Percentiles rank a stretch among this genome's conserved stretches.
These are phyloP conservation scores for Plantago lanceolata DNA, from an alignment of 305 asterid species.

Conservation along the genomic window DNA sequence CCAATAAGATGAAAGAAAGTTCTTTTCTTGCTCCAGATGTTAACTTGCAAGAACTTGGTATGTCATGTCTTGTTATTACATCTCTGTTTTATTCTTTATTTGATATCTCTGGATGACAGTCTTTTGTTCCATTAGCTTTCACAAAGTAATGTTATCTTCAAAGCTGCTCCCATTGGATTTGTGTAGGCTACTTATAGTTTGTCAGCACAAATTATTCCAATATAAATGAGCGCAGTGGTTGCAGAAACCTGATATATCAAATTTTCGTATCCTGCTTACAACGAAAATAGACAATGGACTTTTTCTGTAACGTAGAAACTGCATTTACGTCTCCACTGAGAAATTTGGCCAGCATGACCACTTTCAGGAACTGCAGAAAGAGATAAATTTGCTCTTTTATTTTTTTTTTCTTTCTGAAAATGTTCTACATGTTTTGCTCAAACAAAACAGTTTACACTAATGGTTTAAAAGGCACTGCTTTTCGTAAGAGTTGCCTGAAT, in stretches of 20 bases:
- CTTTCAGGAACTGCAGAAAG: no score
- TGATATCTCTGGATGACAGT: constrained; percentile 3
- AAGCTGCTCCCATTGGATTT: constrained; percentile 14
- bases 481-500: no score
- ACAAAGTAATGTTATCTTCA: constrained; percentile 3
- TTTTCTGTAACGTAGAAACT: no score
- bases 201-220: not conserved
- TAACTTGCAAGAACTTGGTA: constrained; percentile 91
- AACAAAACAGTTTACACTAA: no score
- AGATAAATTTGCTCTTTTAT: no score
- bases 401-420: no score
- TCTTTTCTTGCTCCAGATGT: constrained; percentile 93
- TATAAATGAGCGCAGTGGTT: not conserved
- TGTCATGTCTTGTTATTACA: constrained; percentile 25
- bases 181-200: not conserved
- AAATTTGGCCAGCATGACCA: no score
- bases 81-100: constrained; percentile 12
- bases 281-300: no score
- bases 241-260: not conserved
- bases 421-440: no score
- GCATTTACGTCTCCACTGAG: no score
- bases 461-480: no score
- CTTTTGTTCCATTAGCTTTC: constrained; percentile 8
- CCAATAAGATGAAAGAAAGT: constrained; percentile 92
- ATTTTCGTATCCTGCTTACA: not conserved